Base-by-base conservation (phyloP, 2,329 filamentous ascomycete genomes). In the Botrytis galanthina region DNA sequence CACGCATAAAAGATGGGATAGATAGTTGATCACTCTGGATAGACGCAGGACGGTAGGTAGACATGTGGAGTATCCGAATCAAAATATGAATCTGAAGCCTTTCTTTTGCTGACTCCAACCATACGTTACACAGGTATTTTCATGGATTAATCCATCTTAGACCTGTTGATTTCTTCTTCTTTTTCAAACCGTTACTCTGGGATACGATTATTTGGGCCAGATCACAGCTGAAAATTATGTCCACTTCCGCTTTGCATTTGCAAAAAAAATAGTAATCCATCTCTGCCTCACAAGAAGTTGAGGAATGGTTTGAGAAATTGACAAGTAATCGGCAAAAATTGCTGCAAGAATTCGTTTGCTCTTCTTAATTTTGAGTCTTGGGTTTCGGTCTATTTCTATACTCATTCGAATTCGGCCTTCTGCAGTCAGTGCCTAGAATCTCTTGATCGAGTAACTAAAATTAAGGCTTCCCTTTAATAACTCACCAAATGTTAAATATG, bases 341-440 rank as follows among this genome's bases (percentile, higher is more conserved):
- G 14, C 51, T 18, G 51, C 51, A 62, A n/a, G 22, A 26, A 16
- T 20, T 64, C 39, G 37, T 46, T n/a, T 63, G 62, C n/a, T 4
- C 62, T 35, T 46, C 16, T 26, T 7, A 18, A 5, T 62, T 18
- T 37, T 39, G 61, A 22, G 29, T 29, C 61, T 32, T 10, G 10
- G 4, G 44, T 10, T 46, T 46, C 39, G 2, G 16, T 32, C 16
- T 32, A 29, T 32, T 66, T 37, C 37, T 10, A 44, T 57, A 8
- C 8, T 4, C 16, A 1, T 22, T 26, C 22, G 39, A 5, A 70
- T 61, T 32, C n/a, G 54, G 37, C 20, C 22, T 61, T 70, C 14
- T 70, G 54, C 68, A 61, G 35, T n/a, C 26, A 57, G 32, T 69
- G 66, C 48, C 66, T 57, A 12, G n/a, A 69, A 42, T 57, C 10